Percentiles rank a stretch among this genome's conserved stretches.
Evolutionary conservation across 805 yeast species (phyloP).

Genomic region (Metschnikowia hibisci): DNA sequence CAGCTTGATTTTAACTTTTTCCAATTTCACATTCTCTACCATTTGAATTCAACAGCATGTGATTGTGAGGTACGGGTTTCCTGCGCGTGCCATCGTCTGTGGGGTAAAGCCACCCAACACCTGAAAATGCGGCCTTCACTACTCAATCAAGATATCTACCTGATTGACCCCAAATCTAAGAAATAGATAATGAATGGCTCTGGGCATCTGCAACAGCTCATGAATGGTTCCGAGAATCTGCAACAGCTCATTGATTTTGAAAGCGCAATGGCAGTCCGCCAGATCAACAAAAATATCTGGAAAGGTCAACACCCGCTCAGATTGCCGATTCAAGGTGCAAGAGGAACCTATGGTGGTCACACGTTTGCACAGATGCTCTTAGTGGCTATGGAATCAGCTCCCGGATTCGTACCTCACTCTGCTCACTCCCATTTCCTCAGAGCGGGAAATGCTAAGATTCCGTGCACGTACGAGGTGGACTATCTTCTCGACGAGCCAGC

Average conservation of each 20-base stretch:
- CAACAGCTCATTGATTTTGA: conserved; percentile 13
- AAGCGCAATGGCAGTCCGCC: conserved; percentile 12
- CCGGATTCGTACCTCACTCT: conserved; percentile 48
- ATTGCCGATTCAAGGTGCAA: conserved; percentile 42
- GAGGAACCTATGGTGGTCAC: conserved; percentile 72
- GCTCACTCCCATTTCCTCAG: conserved; percentile 59
- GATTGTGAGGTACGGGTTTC: neutral
- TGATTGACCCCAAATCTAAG: neutral
- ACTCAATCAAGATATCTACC: too few species aligned
- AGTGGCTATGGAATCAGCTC: conserved; percentile 53
- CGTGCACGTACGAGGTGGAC: conserved; percentile 52
- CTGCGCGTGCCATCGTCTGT: neutral
- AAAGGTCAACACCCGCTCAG: conserved; percentile 34
- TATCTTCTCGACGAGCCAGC: conserved; percentile 51
- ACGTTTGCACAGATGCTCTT: conserved; percentile 60
- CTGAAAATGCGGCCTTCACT: neutral
- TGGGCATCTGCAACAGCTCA: too few species aligned
- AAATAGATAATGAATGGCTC: neutral
- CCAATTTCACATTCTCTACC: too few species aligned
- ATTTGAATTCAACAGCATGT: neutral
- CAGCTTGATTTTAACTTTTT: too few species aligned
- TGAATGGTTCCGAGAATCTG: neutral
- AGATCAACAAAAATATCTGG: conserved; percentile 18
- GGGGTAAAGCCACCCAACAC: neutral
- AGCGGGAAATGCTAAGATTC: conserved; percentile 46